Percentiles rank a stretch among this genome's conserved stretches.
These are phyloP conservation scores for Daucus carota DNA, from an alignment of 129 eudicot genomes.

Conservation along the genomic window DH1_v3.0 NC_030384.2:33650001-33650500, in stretches of 20 bases:
- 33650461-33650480: not conserved
- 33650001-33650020: too few species aligned
- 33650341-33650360: too few species aligned
- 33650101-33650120: constrained; percentile 35
- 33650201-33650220: constrained; percentile 59
- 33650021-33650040: not conserved
- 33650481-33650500: not conserved
- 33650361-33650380: not conserved
- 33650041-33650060: constrained; percentile 11
- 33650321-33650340: not conserved
- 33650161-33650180: not conserved
- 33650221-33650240: constrained; percentile 79
- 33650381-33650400: not conserved
- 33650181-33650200: constrained; percentile 28
- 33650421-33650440: not conserved
- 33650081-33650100: constrained; percentile 32
- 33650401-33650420: not conserved
- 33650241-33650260: constrained; percentile 63
- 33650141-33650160: not conserved
- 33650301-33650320: constrained; percentile 37
- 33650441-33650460: not conserved
- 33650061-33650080: constrained; percentile 17
- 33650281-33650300: constrained; percentile 85
- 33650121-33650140: constrained; percentile 16
- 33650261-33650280: constrained; percentile 68